These are phyloP conservation scores for Talaromyces sp. DNA, from an alignment of 2,329 filamentous ascomycete genomes.

Conservation along the genomic window DNA sequence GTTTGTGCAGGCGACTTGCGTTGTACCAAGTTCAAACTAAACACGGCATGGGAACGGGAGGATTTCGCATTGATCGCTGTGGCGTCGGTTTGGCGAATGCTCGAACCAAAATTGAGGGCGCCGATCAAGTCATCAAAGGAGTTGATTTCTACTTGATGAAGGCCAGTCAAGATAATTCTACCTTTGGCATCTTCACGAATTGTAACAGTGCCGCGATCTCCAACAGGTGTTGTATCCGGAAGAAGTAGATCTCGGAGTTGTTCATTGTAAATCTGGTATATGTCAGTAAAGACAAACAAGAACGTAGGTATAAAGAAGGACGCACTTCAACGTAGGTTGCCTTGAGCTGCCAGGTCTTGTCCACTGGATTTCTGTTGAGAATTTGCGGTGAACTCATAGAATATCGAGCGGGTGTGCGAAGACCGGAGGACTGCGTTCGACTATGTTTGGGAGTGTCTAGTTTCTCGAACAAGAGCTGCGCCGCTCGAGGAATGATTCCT, in stretches of 20 bases:
- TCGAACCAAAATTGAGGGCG: slow-evolving; percentile 86
- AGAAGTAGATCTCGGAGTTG: slow-evolving; percentile 85
- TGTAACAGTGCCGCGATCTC: slow-evolving; percentile 74
- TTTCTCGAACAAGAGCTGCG: slow-evolving; percentile 80
- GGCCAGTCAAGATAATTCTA: slow-evolving; percentile 86
- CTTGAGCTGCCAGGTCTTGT: slow-evolving; percentile 85
- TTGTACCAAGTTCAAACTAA: slow-evolving; percentile 86
- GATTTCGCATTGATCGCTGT: slow-evolving; percentile 98
- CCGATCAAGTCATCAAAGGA: slow-evolving; percentile 87
- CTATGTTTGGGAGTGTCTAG: slow-evolving; percentile 61
- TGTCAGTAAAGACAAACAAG: slow-evolving; percentile 20
- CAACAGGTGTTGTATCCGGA: slow-evolving; percentile 64
- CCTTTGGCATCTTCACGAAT: slow-evolving; percentile 94
- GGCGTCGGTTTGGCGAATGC: slow-evolving; percentile 92
- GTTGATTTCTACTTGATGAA: slow-evolving; percentile 83
- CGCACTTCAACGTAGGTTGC: slow-evolving; percentile 78
- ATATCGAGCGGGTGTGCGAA: slow-evolving; percentile 76
- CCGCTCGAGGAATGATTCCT: slow-evolving; percentile 96
- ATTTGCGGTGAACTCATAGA: slow-evolving; percentile 57
- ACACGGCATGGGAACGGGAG: slow-evolving; percentile 94
- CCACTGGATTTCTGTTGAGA: slow-evolving; percentile 46
- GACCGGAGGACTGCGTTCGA: slow-evolving; percentile 69
- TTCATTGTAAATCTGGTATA: slow-evolving; percentile 85
- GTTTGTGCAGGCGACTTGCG: slow-evolving; percentile 56
- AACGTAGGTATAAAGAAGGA: neutral